Base-by-base conservation (phyloP, 1,139 yeast species). In the Geotrichum cucujoidarum region DNA sequence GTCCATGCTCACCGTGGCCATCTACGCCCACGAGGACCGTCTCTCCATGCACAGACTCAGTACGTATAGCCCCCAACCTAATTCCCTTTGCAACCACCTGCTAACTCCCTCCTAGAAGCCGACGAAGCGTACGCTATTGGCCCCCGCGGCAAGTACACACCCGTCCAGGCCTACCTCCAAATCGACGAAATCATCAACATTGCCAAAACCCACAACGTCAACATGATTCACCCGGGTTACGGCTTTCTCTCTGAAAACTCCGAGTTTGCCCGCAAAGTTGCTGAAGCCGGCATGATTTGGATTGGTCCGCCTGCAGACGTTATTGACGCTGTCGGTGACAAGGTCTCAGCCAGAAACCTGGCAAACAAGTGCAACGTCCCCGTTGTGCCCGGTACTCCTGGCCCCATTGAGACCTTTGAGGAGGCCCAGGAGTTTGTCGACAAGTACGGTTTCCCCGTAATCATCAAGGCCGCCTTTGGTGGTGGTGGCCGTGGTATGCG, bases 401-500 rank as follows among this genome's bases (percentile, higher is more conserved):
- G 97, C 32, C 97, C 99, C 55, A 89, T 94, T 66, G 92, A 83
- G 50, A 63, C 76, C 21, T 83, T 83, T 29, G 82, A 76, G 45
- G 89, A 92, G 60, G 98, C 97, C 17, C 63, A 71, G 55, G 80
- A 67, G 11, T 92, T 92, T 64, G 97, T 89, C 31, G 78, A 73
- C 37, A 62, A 87, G 68, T 77, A 90, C 67, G 98, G 99, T 22
- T 90, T 67, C 71, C 99, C 99, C 8, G 97, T 92, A 45, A 92
- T 92, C 68, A 90, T 92, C 70, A 92, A 92, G 72, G 98, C 99
- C 39, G 98, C 98, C 40, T 92, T 86, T 65, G 98, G 99, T 68
- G 98, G 98, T 72, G 98, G 98, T 76, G 98, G 99, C 64, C 83
- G 98, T 72, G 98, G 98, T 76, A 92, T 92, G 98, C 83, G 98